phyloP scores from a whole-genome alignment of 805 yeast genomes.

The Wickerhamomyces chambardii region DNA sequence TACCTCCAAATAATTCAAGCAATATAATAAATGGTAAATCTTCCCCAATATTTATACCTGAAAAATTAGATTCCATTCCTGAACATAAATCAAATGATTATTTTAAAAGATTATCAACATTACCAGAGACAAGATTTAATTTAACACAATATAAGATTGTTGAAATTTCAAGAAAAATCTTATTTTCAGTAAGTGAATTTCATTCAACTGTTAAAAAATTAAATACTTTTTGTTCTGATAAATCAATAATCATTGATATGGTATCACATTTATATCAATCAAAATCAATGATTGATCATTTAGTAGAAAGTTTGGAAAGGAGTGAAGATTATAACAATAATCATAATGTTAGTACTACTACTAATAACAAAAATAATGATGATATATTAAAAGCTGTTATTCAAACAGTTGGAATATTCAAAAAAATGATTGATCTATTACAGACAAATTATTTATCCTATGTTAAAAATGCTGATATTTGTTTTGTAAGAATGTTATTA shows the following conservation, averaged over 20 bases:
- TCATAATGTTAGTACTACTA: no score
- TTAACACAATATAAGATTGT: slow-evolving; percentile 17
- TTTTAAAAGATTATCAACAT: slow-evolving; percentile 53
- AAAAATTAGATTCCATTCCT: slow-evolving; percentile 12
- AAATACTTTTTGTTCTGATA: slow-evolving; percentile 49
- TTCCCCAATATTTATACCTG: slow-evolving; percentile 5
- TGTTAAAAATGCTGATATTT: slow-evolving; percentile 50
- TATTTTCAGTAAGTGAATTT: slow-evolving; percentile 56
- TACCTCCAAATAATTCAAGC: background rate
- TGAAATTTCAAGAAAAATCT: slow-evolving; percentile 48
- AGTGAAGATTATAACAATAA: slow-evolving; percentile 31
- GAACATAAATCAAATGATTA: slow-evolving; percentile 52
- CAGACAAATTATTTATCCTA: slow-evolving; percentile 38
- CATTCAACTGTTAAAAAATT: slow-evolving; percentile 50
- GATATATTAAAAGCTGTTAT: slow-evolving; percentile 27
- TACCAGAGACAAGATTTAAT: slow-evolving; percentile 37
- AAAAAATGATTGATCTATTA: slow-evolving; percentile 37
- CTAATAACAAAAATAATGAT: slow-evolving; percentile 18
- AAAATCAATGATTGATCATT: slow-evolving; percentile 43
- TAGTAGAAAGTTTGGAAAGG: slow-evolving; percentile 48
- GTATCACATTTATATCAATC: slow-evolving; percentile 41
- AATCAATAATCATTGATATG: slow-evolving; percentile 42
- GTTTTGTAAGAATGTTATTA: slow-evolving; percentile 56
- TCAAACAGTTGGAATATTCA: slow-evolving; percentile 36
- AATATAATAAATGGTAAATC: background rate